These are phyloP conservation scores for Penicillium coffeae DNA, from an alignment of 495 filamentous ascomycete genomes.

Conservation along the genomic window DNA sequence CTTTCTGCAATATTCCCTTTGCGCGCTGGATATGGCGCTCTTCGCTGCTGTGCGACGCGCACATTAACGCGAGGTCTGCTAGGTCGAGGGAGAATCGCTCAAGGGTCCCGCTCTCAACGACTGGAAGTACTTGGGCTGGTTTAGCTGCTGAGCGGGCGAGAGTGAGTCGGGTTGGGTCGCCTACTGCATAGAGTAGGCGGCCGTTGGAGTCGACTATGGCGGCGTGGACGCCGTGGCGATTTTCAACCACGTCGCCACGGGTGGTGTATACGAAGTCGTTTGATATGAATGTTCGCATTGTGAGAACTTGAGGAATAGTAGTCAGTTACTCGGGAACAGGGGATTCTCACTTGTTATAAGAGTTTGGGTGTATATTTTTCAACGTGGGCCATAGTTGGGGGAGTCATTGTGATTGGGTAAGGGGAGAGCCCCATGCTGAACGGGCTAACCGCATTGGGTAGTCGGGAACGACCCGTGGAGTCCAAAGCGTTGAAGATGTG, in stretches of 20 bases:
- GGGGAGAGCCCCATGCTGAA: not conserved
- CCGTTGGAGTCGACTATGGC: slow-evolving; percentile 31
- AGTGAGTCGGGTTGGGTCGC: slow-evolving; percentile 34
- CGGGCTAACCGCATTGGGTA: not conserved
- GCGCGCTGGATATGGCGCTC: slow-evolving; percentile 31
- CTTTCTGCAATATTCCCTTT: slow-evolving; percentile 29
- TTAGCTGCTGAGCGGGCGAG: slow-evolving; percentile 41
- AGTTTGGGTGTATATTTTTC: not conserved
- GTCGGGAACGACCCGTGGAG: not conserved
- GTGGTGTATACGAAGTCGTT: slow-evolving; percentile 24
- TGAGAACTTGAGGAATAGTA: not conserved
- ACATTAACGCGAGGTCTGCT: slow-evolving; percentile 40
- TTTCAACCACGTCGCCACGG: slow-evolving; percentile 32
- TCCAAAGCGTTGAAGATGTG: no score
- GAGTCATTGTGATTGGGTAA: not conserved
- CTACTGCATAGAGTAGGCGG: slow-evolving; percentile 29
- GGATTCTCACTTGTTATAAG: no score
- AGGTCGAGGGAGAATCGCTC: slow-evolving; percentile 32
- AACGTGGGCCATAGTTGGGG: not conserved
- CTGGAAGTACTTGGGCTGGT: slow-evolving; percentile 35
- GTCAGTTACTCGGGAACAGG: no score
- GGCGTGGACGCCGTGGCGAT: slow-evolving; percentile 34
- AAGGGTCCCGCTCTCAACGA: slow-evolving; percentile 29
- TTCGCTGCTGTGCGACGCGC: slow-evolving; percentile 44
- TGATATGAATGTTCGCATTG: slow-evolving; percentile 14